Evolutionary conservation across 2,329 filamentous ascomycete species (phyloP), one percentile per base, ranked within the genome.

Genomic region (Fonsecaea monophora): DNA sequence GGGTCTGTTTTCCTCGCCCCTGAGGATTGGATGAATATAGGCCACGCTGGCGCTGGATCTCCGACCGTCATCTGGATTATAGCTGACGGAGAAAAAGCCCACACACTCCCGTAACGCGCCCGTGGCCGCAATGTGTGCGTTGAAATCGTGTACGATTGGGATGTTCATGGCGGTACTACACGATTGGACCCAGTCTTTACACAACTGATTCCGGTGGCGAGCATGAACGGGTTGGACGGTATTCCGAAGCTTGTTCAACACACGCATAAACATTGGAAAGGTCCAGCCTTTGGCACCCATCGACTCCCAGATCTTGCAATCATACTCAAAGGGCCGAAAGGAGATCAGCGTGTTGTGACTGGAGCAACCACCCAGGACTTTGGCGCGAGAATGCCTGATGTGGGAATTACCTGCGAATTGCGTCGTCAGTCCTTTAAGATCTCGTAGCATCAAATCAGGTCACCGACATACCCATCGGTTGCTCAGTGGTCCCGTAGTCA

Each of bases 311-410:
- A 91, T 86, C 76, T 92, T 86, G 81, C 91, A 87, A 79, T 97
- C 93, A 78, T 96, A 94, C 78, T 93, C 88, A 76, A 96, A 96
- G 7, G 93, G 92, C 32, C 92, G 88, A 86, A 96, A 96, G 18
- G 91, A 95, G 79, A 97, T 96, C 74, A 96, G 84, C 21, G 93
- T 96, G 82, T 97, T 97, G 85, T 96, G 93, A 67, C 91, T 94
- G 53, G 92, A 96, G 84, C 93, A 97, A 72, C 93, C 93, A 73
- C 93, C 93, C 35, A 97, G 86, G 45, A 97, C 92, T 83, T 96
- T 96, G 70, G 93, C 93, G 69, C 93, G 90, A 13, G 93, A 96
- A 82, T 96, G 93, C 71, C 92, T 89, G 81, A 97, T 96, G 81
- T 92, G 86, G 64, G 91, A 95, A 84, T 97, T 97, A 76, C 92